Evolutionary conservation across 2,329 filamentous ascomycete species (phyloP).

Genomic region (Geoglossum cookeanum): DNA sequence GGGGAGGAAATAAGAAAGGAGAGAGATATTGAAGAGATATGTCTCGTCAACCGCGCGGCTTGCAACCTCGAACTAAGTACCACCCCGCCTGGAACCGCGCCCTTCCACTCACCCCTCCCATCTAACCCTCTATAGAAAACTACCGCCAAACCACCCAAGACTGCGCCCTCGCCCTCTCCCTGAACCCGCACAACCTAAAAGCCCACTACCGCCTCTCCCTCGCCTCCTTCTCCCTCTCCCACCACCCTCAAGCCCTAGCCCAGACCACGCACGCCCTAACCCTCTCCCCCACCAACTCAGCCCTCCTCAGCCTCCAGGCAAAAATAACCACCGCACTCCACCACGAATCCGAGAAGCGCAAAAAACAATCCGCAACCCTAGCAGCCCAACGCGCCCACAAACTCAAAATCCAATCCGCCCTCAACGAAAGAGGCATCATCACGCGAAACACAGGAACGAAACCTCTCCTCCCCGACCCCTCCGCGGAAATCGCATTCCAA

Average conservation of each 20-base stretch:
- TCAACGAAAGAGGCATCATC: slow-evolving; percentile 46
- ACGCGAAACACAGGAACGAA: slow-evolving; percentile 56
- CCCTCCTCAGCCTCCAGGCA: slow-evolving; percentile 40
- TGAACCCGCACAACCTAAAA: slow-evolving; percentile 72
- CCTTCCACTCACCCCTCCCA: neutral
- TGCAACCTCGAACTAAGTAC: slow-evolving; percentile 69
- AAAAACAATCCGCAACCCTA: slow-evolving; percentile 32
- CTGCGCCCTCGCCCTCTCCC: slow-evolving; percentile 56
- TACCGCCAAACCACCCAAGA: slow-evolving; percentile 74
- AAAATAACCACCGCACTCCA: slow-evolving; percentile 44
- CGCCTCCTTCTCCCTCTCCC: slow-evolving; percentile 62
- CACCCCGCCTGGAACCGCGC: slow-evolving; percentile 10
- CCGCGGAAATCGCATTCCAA: slow-evolving; percentile 34
- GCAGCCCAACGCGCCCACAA: neutral
- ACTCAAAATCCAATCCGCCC: neutral
- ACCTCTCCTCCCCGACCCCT: slow-evolving; percentile 29
- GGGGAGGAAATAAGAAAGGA: slow-evolving; percentile 43
- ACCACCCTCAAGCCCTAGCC: slow-evolving; percentile 60
- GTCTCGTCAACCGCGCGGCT: slow-evolving; percentile 72
- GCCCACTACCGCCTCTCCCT: slow-evolving; percentile 71
- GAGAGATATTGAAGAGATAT: slow-evolving; percentile 48
- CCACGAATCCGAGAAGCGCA: slow-evolving; percentile 34
- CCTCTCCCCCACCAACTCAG: slow-evolving; percentile 49
- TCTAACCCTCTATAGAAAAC: slow-evolving; percentile 37
- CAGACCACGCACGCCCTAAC: slow-evolving; percentile 51